Percentiles rank a stretch among this genome's conserved stretches.
phyloP scores from a whole-genome alignment of 2,329 filamentous ascomycete genomes.

The Didymella pinodella region DNA sequence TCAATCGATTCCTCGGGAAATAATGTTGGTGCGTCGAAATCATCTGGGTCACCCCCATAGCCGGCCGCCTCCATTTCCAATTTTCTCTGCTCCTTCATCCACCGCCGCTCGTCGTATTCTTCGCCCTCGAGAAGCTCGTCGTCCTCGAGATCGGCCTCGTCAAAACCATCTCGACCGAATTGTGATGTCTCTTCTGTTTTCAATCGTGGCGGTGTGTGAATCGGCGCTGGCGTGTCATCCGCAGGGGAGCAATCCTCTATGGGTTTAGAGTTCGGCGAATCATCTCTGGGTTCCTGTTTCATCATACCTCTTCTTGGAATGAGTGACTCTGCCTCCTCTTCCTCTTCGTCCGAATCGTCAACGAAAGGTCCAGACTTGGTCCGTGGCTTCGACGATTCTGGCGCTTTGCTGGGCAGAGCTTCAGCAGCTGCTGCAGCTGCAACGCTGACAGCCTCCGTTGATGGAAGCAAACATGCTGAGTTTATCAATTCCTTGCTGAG shows the following conservation, averaged over 20 bases:
- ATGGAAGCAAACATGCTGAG: conserved; percentile 46
- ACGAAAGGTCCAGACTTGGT: conserved; percentile 69
- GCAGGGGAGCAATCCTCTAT: conserved; percentile 24
- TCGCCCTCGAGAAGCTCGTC: conserved; percentile 65
- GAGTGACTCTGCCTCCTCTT: conserved; percentile 25
- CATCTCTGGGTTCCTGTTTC: conserved; percentile 19
- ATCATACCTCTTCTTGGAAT: conserved; percentile 36
- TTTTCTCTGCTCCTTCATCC: conserved; percentile 74
- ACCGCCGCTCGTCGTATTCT: conserved; percentile 63
- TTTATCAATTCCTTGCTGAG: conserved; percentile 50
- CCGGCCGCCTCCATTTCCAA: conserved; percentile 60
- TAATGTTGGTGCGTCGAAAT: conserved; percentile 58
- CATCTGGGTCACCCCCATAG: conserved; percentile 55
- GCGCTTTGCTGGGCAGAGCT: conserved; percentile 9
- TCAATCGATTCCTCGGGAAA: conserved; percentile 41
- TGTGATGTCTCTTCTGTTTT: conserved; percentile 60
- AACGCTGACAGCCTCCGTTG: conserved; percentile 24
- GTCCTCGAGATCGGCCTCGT: conserved; percentile 66
- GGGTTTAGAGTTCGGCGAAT: conserved; percentile 32
- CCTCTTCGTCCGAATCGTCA: conserved; percentile 71
- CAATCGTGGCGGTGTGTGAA: conserved; percentile 40
- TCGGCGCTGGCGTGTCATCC: conserved; percentile 20
- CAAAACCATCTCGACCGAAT: conserved; percentile 57
- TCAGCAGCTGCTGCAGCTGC: conserved; percentile 4
- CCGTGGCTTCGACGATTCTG: conserved; percentile 30